Evolutionary conservation across 176 grass and related monocot species (phyloP).

Genomic region (Eleusine coracana): DNA sequence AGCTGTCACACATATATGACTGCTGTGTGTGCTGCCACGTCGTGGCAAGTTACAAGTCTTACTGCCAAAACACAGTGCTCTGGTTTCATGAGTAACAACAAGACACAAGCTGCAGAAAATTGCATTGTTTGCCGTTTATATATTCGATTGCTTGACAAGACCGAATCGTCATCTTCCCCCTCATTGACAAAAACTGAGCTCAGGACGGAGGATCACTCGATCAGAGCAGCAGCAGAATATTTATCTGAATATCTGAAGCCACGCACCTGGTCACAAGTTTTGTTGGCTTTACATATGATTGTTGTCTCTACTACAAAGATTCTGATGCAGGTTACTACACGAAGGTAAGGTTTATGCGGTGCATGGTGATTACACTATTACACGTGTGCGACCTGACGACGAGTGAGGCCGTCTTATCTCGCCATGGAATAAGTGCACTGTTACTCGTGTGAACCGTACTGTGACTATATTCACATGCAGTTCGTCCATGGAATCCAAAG

Average conservation of each 20-base stretch:
- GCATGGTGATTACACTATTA: not conserved
- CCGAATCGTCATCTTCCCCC: not conserved
- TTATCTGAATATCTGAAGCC: no score
- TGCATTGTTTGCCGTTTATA: not conserved
- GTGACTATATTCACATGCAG: not conserved
- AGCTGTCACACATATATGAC: not conserved
- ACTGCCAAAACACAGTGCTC: not conserved
- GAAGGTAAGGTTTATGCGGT: not conserved
- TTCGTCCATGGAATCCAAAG: conserved; percentile 13
- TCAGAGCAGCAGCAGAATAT: not conserved
- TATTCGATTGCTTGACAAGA: not conserved
- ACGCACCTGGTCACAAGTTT: no score
- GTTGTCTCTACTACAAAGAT: no score
- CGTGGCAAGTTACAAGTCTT: not conserved
- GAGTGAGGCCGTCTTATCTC: no score
- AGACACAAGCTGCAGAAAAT: not conserved
- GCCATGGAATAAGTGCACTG: not conserved
- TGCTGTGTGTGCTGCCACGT: no score
- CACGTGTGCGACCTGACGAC: not conserved
- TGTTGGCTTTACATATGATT: no score
- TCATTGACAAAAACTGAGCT: not conserved
- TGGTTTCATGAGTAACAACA: no score
- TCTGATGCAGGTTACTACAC: not conserved
- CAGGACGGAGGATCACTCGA: not conserved
- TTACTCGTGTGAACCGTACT: conserved; percentile 8